A percentile compares a stretch with the other conserved stretches of the same genome.
These are phyloP conservation scores for Tylopilus felleus DNA, from an alignment of 768 basidiomycete species.

Conservation along the genomic window DNA sequence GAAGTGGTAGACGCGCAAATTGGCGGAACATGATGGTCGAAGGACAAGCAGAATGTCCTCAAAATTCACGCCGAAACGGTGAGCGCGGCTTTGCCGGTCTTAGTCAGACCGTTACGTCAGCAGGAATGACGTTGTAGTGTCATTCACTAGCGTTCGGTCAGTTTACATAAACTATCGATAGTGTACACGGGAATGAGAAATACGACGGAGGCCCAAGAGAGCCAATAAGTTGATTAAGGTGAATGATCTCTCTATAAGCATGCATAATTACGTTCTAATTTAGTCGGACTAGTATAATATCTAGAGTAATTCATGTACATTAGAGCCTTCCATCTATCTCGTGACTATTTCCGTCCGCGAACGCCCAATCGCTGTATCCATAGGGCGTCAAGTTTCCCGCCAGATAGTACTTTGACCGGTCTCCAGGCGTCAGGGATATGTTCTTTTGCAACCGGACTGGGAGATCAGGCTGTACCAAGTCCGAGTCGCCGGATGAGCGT, in stretches of 20 bases:
- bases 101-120: conserved; percentile 27
- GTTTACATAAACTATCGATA: too few species aligned
- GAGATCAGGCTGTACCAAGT: conserved; percentile 28
- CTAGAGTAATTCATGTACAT: too few species aligned
- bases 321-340: too few species aligned
- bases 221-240: too few species aligned
- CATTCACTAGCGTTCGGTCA: too few species aligned
- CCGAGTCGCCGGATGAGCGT: background rate
- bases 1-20: conserved; percentile 50
- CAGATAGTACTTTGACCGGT: background rate
- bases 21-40: conserved; percentile 49
- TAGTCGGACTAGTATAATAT: too few species aligned
- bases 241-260: too few species aligned
- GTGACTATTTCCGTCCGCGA: background rate
- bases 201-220: too few species aligned
- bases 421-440: conserved; percentile 13
- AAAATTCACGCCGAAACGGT: conserved; percentile 23
- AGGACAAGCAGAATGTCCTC: background rate
- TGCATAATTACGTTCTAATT: too few species aligned
- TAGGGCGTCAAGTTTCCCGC: background rate
- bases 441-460: conserved; percentile 27
- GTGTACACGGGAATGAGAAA: too few species aligned
- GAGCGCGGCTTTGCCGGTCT: conserved; percentile 5
- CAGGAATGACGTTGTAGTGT: too few species aligned
- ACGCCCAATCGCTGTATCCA: background rate